These are phyloP conservation scores for Epichloe gansuensis DNA, from an alignment of 2,329 filamentous ascomycete genomes.

Conservation along the genomic window DNA sequence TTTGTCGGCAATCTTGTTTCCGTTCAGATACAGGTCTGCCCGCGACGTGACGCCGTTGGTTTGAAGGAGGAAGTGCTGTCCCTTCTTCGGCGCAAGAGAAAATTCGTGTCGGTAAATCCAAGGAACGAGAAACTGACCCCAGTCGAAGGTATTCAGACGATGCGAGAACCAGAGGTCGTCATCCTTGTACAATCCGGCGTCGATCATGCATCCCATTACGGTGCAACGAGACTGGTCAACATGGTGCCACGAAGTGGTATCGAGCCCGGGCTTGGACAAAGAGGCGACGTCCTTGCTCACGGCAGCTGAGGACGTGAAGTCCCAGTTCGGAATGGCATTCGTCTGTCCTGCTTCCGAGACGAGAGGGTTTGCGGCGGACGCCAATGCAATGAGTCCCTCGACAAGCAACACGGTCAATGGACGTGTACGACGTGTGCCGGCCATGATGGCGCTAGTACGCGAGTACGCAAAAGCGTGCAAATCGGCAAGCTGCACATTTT, in stretches of 20 bases:
- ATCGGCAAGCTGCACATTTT: no score
- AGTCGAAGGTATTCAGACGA: conserved; percentile 30
- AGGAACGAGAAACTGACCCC: conserved; percentile 35
- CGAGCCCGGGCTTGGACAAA: conserved; percentile 29
- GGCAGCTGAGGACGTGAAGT: conserved; percentile 32
- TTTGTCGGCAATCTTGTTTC: conserved; percentile 35
- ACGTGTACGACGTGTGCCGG: no score
- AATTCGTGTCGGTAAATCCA: conserved; percentile 50
- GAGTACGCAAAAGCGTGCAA: no score
- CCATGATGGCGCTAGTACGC: no score
- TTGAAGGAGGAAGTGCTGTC: conserved; percentile 37
- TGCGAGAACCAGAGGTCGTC: conserved; percentile 42
- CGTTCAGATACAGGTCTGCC: conserved; percentile 50
- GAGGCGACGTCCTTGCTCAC: conserved; percentile 21
- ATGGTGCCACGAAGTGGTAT: conserved; percentile 40
- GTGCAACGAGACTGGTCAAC: conserved; percentile 36
- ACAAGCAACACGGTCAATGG: no score
- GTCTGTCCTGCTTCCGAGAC: conserved; percentile 16
- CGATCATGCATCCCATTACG: conserved; percentile 44
- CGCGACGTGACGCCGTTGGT: conserved; percentile 49
- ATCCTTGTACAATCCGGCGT: conserved; percentile 39
- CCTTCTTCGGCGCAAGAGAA: conserved; percentile 17
- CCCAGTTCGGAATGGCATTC: conserved; percentile 31
- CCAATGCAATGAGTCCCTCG: background rate
- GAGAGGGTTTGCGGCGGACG: conserved; percentile 4